Evolutionary conservation across 257 asterid genomes (phyloP).

Genomic region (Forsythia viridissima): DNA sequence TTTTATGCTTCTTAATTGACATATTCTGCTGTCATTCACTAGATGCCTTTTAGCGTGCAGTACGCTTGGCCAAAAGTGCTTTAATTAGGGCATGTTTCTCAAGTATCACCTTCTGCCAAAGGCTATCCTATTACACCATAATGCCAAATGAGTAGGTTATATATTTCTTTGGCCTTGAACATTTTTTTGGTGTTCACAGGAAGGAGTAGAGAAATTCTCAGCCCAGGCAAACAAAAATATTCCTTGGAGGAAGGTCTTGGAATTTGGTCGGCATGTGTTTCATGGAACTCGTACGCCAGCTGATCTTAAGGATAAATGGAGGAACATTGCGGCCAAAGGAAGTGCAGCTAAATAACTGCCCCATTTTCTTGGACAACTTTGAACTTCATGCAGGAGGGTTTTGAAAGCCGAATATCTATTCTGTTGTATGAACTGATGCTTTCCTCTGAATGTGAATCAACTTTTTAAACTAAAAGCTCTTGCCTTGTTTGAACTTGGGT

Average conservation of each 20-base stretch:
- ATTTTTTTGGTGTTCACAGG: constrained; percentile 38
- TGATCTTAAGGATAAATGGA: constrained; percentile 79
- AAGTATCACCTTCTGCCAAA: not conserved
- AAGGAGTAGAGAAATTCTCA: constrained; percentile 43
- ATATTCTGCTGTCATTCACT: not conserved
- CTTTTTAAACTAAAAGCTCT: not conserved
- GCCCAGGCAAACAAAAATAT: constrained; percentile 26
- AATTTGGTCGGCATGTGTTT: constrained; percentile 47
- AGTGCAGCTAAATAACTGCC: not conserved
- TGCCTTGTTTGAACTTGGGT: not conserved
- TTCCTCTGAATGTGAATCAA: not conserved
- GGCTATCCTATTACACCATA: not conserved
- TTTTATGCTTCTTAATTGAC: not conserved
- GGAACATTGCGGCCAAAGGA: constrained; percentile 38
- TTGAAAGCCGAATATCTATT: not conserved
- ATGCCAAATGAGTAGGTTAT: not conserved
- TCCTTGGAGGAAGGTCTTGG: constrained; percentile 70
- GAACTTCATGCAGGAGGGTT: not conserved
- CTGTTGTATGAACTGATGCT: not conserved
- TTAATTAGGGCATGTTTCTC: not conserved
- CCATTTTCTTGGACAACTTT: not conserved
- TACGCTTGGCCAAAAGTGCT: not conserved
- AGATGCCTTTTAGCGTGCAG: not conserved
- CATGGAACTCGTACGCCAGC: constrained; percentile 55
- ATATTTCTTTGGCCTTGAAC: not conserved